These are phyloP conservation scores for Sugiyamaella sp. DNA, from an alignment of 1,139 yeast species.

Conservation along the genomic window DNA sequence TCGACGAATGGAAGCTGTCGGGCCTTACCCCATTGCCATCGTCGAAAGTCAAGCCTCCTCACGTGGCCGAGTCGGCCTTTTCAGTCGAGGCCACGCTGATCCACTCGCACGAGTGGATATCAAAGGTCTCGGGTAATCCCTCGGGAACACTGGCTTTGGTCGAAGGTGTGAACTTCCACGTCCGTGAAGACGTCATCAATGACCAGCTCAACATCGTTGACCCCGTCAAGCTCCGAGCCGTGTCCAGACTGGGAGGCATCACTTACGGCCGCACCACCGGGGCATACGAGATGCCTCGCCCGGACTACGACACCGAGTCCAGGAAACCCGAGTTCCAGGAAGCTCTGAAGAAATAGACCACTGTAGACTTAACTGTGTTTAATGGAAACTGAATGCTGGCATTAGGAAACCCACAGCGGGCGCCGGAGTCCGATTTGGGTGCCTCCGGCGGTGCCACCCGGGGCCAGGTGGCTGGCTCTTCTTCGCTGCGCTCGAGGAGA, in stretches of 20 bases:
- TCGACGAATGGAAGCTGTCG: conserved; percentile 58
- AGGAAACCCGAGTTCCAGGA: conserved; percentile 17
- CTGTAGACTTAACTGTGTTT: background rate
- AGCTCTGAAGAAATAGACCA: conserved; percentile 12
- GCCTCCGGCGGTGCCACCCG: no score
- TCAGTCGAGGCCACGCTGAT: conserved; percentile 58
- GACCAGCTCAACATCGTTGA: conserved; percentile 49
- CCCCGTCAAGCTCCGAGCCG: conserved; percentile 54
- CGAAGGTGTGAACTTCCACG: conserved; percentile 62
- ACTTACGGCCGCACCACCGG: conserved; percentile 51
- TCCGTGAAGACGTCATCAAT: conserved; percentile 57
- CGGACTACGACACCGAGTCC: conserved; percentile 33
- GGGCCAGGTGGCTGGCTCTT: no score
- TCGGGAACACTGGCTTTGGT: conserved; percentile 52
- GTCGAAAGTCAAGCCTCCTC: conserved; percentile 53
- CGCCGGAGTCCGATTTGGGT: background rate
- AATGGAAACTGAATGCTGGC: no score
- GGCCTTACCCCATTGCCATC: conserved; percentile 58
- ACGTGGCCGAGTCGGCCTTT: conserved; percentile 64
- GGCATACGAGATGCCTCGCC: conserved; percentile 52
- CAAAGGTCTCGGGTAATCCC: conserved; percentile 46
- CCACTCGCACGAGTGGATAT: conserved; percentile 50
- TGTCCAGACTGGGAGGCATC: conserved; percentile 60
- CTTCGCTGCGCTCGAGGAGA: no score
- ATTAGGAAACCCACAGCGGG: background rate